A percentile compares a stretch with the other conserved stretches of the same genome.
Evolutionary conservation across 2,329 filamentous ascomycete genomes (phyloP).

Genomic region (Chalaropsis thielavioides): DNA sequence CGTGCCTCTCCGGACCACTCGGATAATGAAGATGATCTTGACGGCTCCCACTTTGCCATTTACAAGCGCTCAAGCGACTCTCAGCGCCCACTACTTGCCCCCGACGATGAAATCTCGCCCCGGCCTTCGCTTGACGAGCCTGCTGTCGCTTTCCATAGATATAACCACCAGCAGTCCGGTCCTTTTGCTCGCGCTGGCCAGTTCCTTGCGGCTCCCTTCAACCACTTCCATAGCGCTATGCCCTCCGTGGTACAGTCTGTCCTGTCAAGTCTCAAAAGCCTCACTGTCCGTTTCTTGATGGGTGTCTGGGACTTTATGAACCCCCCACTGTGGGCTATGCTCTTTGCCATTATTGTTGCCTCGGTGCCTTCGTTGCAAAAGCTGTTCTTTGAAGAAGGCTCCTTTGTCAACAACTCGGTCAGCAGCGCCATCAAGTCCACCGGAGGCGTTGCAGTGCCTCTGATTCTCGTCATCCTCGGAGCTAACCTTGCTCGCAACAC

Average conservation of each 20-base stretch:
- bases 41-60: constrained; percentile 15
- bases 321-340: constrained; percentile 93
- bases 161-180: neutral
- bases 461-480: constrained; percentile 89
- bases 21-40: constrained; percentile 31
- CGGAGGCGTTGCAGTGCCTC: constrained; percentile 79
- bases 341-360: constrained; percentile 77
- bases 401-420: constrained; percentile 84
- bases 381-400: constrained; percentile 76
- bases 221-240: neutral
- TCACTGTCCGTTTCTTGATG: constrained; percentile 32
- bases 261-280: neutral
- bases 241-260: neutral
- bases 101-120: neutral
- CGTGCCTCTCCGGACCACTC: constrained; percentile 35
- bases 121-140: neutral
- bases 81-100: constrained; percentile 7
- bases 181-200: neutral
- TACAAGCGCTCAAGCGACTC: constrained; percentile 13
- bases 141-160: neutral
- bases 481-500: constrained; percentile 92
- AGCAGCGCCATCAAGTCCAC: constrained; percentile 75
- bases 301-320: constrained; percentile 95
- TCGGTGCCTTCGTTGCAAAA: constrained; percentile 70
- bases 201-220: neutral